Conservation (phyloP, 495 filamentous ascomycete species). For the Penicillium canariense region DNA sequence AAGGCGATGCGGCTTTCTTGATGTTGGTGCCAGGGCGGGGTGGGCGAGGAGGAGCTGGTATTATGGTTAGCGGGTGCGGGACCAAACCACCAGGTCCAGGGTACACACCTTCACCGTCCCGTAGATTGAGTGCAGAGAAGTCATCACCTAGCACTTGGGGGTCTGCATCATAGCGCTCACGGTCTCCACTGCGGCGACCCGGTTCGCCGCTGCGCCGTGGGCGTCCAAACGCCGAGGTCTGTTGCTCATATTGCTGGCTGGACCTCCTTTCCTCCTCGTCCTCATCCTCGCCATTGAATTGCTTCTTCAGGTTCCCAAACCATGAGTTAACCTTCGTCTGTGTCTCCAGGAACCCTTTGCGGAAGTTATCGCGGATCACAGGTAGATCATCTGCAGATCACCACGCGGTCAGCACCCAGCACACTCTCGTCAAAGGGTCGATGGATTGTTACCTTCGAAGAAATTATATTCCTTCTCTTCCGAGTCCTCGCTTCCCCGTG, state of each 20-base stretch:
- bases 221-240: constrained; percentile 35
- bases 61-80: constrained; percentile 17
- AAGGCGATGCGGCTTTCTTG: constrained; percentile 66
- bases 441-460: constrained; percentile 62
- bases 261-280: constrained; percentile 41
- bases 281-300: constrained; percentile 79
- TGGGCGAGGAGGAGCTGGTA: constrained; percentile 50
- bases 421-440: neutral
- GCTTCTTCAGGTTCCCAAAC: constrained; percentile 87
- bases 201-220: constrained; percentile 56
- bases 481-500: constrained; percentile 40
- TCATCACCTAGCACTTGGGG: constrained; percentile 86
- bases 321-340: constrained; percentile 90
- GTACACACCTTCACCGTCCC: constrained; percentile 65
- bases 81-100: neutral
- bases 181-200: constrained; percentile 71
- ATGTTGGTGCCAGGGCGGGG: constrained; percentile 70
- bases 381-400: constrained; percentile 73
- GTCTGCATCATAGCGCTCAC: constrained; percentile 93
- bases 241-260: constrained; percentile 46
- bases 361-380: constrained; percentile 87
- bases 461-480: constrained; percentile 77
- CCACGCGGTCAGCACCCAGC: constrained; percentile 9
- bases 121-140: constrained; percentile 83
- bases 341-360: constrained; percentile 92